These are phyloP conservation scores for Patellifolia procumbens DNA, from an alignment of 179 eudicot genomes.

Conservation along the genomic window DNA sequence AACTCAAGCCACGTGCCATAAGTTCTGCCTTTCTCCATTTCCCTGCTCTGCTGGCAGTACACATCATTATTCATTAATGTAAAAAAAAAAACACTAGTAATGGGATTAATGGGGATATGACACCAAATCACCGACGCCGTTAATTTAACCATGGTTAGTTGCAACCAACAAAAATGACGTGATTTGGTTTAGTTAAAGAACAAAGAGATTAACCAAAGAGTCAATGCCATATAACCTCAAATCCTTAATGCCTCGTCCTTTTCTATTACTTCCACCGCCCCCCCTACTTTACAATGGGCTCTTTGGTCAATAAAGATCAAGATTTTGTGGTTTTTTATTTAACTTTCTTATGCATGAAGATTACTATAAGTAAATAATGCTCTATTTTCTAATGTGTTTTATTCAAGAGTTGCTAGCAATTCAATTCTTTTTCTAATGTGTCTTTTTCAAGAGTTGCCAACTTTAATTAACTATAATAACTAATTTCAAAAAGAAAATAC, in stretches of 20 bases:
- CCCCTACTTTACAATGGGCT: not conserved
- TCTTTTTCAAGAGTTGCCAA: too few species aligned
- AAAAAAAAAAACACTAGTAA: too few species aligned
- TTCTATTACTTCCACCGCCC: not conserved
- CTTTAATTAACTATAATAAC: too few species aligned
- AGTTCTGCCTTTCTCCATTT: not conserved
- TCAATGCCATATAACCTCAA: not conserved
- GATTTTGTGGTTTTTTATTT: not conserved
- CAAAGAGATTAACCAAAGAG: not conserved
- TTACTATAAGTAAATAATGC: too few species aligned
- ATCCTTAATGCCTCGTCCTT: not conserved
- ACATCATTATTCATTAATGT: not conserved
- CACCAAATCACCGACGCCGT: not conserved
- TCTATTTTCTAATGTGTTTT: too few species aligned
- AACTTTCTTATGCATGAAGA: not conserved
- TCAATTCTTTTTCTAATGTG: too few species aligned
- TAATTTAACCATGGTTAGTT: not conserved
- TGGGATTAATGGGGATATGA: not conserved
- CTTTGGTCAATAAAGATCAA: not conserved
- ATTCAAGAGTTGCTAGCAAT: too few species aligned
- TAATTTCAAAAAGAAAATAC: too few species aligned
- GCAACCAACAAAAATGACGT: not conserved
- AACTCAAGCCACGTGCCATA: not conserved
- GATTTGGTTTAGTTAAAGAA: not conserved
- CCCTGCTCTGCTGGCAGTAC: not conserved